A percentile compares a stretch with the other conserved stretches of the same genome.
phyloP scores from a whole-genome alignment of 768 basidiomycete species.

The Rhodotorula babjevae region DNA sequence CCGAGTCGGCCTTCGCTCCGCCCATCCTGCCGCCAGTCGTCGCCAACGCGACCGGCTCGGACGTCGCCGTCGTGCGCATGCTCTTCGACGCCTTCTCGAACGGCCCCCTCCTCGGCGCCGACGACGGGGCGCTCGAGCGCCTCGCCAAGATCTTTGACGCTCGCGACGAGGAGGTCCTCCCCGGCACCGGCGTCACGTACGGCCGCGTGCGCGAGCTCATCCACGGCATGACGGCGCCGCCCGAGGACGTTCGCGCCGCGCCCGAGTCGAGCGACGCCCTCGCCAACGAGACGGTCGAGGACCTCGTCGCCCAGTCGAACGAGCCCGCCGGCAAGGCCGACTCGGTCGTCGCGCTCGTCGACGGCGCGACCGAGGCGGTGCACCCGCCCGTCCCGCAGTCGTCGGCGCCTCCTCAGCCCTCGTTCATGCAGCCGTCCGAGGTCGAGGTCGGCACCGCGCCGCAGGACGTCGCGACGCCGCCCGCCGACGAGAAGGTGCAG shows the following conservation, averaged over 20 bases:
- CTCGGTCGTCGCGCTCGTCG: slow-evolving; percentile 30
- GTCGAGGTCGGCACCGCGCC: slow-evolving; percentile 7
- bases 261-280: not conserved
- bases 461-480: not conserved
- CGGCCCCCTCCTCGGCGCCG: slow-evolving; percentile 39
- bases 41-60: slow-evolving; percentile 39
- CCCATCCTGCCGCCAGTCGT: slow-evolving; percentile 36
- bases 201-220: slow-evolving; percentile 38
- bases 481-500: slow-evolving; percentile 24
- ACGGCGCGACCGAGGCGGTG: slow-evolving; percentile 23
- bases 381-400: not conserved
- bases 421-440: slow-evolving; percentile 41
- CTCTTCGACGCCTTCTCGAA: slow-evolving; percentile 38
- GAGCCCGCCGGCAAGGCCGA: slow-evolving; percentile 16
- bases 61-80: slow-evolving; percentile 39
- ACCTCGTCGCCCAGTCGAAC: slow-evolving; percentile 14
- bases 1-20: slow-evolving; percentile 24
- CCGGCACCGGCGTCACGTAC: slow-evolving; percentile 34
- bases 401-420: not conserved
- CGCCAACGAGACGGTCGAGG: not conserved
- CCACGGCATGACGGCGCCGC: slow-evolving; percentile 38
- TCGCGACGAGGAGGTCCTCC: slow-evolving; percentile 31
- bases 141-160: slow-evolving; percentile 33
- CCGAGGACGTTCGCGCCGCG: slow-evolving; percentile 8
- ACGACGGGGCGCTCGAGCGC: slow-evolving; percentile 39